Evolutionary conservation across 2,329 filamentous ascomycete species (phyloP).

Genomic region (Rhexocercosporidium sp.): DNA sequence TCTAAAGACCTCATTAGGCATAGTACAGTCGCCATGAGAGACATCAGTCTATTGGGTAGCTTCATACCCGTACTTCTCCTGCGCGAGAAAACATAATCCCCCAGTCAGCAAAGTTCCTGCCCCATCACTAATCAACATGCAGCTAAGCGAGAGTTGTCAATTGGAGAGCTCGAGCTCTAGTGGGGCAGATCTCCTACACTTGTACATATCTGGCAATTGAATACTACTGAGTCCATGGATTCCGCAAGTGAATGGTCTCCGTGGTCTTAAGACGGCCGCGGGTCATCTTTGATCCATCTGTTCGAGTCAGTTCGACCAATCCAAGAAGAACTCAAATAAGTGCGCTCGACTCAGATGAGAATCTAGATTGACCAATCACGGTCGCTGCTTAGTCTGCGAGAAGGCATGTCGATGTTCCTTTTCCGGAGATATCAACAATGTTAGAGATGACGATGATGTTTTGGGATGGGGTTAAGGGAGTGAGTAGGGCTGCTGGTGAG

Average conservation of each 20-base stretch:
- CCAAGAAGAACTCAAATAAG: neutral
- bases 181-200: neutral
- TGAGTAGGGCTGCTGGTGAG: neutral
- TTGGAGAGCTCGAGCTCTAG: neutral
- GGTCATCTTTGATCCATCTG: neutral
- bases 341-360: neutral
- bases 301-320: neutral
- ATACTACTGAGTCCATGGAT: neutral
- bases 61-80: neutral
- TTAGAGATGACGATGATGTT: neutral
- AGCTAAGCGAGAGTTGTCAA: neutral
- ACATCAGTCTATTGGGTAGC: neutral
- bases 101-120: slow-evolving; percentile 1
- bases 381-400: neutral
- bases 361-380: neutral
- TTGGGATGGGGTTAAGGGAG: neutral
- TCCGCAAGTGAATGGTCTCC: neutral
- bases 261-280: neutral
- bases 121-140: slow-evolving; percentile 1
- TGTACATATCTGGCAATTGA: neutral
- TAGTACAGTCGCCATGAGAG: neutral
- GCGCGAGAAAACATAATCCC: neutral
- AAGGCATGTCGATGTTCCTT: neutral
- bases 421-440: slow-evolving; percentile 4
- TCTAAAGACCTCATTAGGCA: slow-evolving; percentile 7